These are phyloP conservation scores for Ramalina intermedia DNA, from an alignment of 495 filamentous ascomycete species.

Conservation along the genomic window DNA sequence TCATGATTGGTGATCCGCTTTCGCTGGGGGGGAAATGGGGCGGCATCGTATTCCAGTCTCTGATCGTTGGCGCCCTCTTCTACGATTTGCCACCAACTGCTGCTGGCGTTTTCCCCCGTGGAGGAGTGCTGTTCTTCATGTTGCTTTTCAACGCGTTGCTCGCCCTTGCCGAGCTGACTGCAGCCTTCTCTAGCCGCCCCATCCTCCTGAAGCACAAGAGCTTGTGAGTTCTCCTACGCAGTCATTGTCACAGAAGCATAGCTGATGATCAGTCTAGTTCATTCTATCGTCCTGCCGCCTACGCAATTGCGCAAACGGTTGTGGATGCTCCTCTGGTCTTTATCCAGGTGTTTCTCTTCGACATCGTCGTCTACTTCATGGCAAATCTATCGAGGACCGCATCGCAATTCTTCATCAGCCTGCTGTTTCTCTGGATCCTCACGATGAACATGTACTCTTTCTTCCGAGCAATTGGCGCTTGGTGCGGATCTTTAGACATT, in stretches of 20 bases:
- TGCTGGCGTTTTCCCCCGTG: conserved; percentile 31
- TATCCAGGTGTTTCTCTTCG: conserved; percentile 55
- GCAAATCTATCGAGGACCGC: conserved; percentile 48
- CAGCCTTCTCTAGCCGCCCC: conserved; percentile 53
- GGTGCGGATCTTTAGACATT: conserved; percentile 47
- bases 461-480: conserved; percentile 58
- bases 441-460: conserved; percentile 70
- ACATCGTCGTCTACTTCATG: conserved; percentile 48
- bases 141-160: conserved; percentile 71
- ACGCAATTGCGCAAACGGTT: conserved; percentile 60
- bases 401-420: conserved; percentile 72
- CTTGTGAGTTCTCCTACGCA: conserved; percentile 19
- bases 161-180: conserved; percentile 60
- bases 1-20: conserved; percentile 48
- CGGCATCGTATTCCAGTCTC: conserved; percentile 52
- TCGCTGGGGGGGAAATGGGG: conserved; percentile 34
- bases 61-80: conserved; percentile 68
- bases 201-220: conserved; percentile 73
- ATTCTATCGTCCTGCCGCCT: conserved; percentile 72
- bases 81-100: conserved; percentile 51
- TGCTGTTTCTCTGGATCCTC: conserved; percentile 42
- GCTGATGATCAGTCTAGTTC: conserved; percentile 23
- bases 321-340: conserved; percentile 62
- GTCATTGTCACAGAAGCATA: not conserved
- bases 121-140: conserved; percentile 56